Percentiles rank a stretch among this genome's conserved stretches.
Conservation (phyloP, 2,329 filamentous ascomycete genomes). For the Diaporthe nobilis region DNA sequence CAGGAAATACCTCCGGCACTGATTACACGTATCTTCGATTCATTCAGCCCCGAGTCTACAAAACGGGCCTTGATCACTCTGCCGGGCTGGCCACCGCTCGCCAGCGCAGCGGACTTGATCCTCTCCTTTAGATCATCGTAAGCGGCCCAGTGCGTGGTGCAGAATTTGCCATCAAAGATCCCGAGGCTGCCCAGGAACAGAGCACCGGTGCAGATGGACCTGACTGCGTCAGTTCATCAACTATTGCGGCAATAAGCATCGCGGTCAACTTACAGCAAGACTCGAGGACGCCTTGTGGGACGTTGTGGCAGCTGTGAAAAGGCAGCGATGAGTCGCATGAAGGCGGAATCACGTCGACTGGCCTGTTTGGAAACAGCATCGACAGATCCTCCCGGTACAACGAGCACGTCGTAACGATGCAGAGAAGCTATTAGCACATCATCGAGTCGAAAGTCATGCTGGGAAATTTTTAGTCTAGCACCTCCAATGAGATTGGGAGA, state of each 20-base stretch:
- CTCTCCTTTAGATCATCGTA: conserved; percentile 7
- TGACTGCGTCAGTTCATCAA: background rate
- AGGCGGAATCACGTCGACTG: background rate
- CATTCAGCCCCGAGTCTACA: conserved; percentile 8
- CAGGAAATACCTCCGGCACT: conserved; percentile 1
- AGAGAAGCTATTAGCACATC: conserved; percentile 2
- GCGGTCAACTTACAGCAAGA: background rate
- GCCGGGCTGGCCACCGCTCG: background rate
- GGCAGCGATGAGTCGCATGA: conserved; percentile 10
- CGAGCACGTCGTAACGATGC: background rate
- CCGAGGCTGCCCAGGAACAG: conserved; percentile 4
- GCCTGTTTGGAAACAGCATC: background rate
- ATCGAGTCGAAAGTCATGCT: background rate
- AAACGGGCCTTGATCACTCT: background rate
- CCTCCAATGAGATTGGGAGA: background rate
- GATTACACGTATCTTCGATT: background rate
- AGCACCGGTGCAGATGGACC: conserved; percentile 9
- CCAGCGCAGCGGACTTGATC: background rate
- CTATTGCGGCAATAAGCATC: rapidly evolving
- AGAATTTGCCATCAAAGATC: conserved; percentile 2
- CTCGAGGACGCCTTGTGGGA: background rate
- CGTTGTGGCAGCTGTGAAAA: conserved; percentile 2
- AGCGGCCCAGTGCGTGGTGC: conserved; percentile 4
- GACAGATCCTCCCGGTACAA: background rate
- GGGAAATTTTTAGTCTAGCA: background rate